Base-by-base conservation (phyloP, 2,329 filamentous ascomycete genomes). In the Catunica adiposa region DNA sequence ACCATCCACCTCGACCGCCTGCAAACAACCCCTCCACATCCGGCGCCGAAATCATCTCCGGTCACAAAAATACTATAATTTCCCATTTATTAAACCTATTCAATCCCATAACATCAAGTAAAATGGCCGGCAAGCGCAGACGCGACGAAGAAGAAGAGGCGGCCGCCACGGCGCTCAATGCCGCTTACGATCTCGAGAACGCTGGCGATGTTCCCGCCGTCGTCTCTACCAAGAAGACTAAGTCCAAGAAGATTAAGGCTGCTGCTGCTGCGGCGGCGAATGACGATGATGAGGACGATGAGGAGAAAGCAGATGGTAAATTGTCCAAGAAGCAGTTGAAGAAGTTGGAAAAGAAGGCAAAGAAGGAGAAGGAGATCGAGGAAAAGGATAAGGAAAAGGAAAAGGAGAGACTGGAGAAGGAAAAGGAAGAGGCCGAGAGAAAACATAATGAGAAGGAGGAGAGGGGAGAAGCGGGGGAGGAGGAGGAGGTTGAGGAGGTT, bases 351-450 rank as follows among this genome's bases (percentile, higher is more conserved):
- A 66, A 62, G 34, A 64, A 61, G 57, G 61, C 62, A 40, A 61
- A 63, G 53, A 63, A 62, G 55, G 61, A 62, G 51, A 62, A 62
- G 31, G 66, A 67, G 56, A 64, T 66, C 54, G 63, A 64, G 51
- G 63, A 64, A 58, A 66, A 63, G 55, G 63, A 67, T 58, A 54
- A 55, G 25, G 61, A 63, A 54, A 61, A 61, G 54, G 52, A 56
- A 1, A 55, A 59, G 37, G 54, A 56, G 50, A 61, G 60, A 34
- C 56, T 61, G 47, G 59, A 62, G 60, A 58, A 62, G 59, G 58
- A 62, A 46, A 57, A 62, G 37, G 55, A 56, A 23, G 37, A 58
- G 50, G 23, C 23, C 11, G 47, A 61, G 55, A 57, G 62, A 47
- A 57, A 66, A 55, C 61, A 65, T 47, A 62, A 67, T 29, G 63